These are phyloP conservation scores for Ophiostoma quercus DNA, from an alignment of 2,329 filamentous ascomycete species.

Conservation along the genomic window DNA sequence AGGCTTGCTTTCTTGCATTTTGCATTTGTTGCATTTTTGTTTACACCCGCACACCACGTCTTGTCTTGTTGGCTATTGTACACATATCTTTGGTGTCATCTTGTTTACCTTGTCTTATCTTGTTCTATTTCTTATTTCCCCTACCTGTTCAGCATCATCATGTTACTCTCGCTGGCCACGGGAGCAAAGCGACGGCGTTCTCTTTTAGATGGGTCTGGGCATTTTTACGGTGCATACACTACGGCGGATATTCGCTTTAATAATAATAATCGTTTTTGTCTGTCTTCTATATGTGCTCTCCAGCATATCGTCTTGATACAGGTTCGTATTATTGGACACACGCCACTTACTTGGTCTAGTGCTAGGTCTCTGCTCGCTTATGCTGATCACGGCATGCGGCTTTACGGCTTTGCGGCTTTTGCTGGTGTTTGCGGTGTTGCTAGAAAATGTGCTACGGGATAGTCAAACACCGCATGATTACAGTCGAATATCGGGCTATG, in stretches of 20 bases:
- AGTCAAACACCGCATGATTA: not conserved
- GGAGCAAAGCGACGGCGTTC: slow-evolving; percentile 24
- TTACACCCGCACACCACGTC: not conserved
- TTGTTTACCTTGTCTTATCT: not conserved
- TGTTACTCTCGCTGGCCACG: not conserved
- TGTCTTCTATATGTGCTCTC: too few species aligned
- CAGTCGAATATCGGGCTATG: not conserved
- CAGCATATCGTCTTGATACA: not conserved
- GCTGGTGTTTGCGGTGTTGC: not conserved
- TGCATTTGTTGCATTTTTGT: not conserved
- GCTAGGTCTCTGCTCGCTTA: not conserved
- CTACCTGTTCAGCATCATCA: slow-evolving; percentile 3
- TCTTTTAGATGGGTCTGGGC: slow-evolving; percentile 13
- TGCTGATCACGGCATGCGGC: not conserved
- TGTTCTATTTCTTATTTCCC: not conserved
- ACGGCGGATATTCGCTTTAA: not conserved
- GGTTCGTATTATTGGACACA: not conserved
- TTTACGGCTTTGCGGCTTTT: not conserved
- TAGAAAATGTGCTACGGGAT: not conserved
- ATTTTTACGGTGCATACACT: slow-evolving; percentile 17
- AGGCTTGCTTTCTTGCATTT: not conserved
- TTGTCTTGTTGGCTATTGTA: not conserved
- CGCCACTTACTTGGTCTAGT: not conserved
- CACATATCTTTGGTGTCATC: not conserved
- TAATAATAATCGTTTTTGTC: not conserved